Evolutionary conservation across 345 rosid species (phyloP).

Genomic region (Isatis tinctoria): DNA sequence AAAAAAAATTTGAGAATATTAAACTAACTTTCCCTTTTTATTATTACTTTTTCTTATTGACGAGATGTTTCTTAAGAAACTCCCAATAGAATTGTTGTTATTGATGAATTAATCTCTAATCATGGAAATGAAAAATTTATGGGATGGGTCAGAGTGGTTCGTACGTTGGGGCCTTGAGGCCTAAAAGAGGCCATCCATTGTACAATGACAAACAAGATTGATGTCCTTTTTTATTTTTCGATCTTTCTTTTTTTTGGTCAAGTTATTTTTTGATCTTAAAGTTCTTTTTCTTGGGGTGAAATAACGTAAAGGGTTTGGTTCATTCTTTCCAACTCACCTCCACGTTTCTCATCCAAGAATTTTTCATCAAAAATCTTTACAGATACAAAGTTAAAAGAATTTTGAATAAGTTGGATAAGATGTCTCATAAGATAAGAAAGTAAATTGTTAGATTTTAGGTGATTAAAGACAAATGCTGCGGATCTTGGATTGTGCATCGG

Average conservation of each 20-base stretch:
- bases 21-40: no score
- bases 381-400: slow-evolving; percentile 12
- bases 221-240: neutral
- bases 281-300: neutral
- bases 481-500: neutral
- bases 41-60: no score
- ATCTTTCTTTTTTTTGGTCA: no score
- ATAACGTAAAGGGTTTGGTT: neutral
- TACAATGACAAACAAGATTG: neutral
- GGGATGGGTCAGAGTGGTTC: no score
- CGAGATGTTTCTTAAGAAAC: no score
- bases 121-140: no score
- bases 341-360: slow-evolving; percentile 17
- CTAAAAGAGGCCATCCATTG: neutral
- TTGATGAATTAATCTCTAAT: no score
- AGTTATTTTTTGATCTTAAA: neutral
- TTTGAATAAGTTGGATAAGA: slow-evolving; percentile 11
- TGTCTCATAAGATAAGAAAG: slow-evolving; percentile 20
- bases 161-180: no score
- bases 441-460: neutral
- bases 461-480: slow-evolving; percentile 6
- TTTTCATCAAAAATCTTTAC: slow-evolving; percentile 17
- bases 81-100: no score
- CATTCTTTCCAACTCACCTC: slow-evolving; percentile 26
- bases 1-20: no score